Percentiles rank a stretch among this genome's conserved stretches.
Evolutionary conservation across 768 basidiomycete species (phyloP).

Genomic region (Lyophyllum atratum): DNA sequence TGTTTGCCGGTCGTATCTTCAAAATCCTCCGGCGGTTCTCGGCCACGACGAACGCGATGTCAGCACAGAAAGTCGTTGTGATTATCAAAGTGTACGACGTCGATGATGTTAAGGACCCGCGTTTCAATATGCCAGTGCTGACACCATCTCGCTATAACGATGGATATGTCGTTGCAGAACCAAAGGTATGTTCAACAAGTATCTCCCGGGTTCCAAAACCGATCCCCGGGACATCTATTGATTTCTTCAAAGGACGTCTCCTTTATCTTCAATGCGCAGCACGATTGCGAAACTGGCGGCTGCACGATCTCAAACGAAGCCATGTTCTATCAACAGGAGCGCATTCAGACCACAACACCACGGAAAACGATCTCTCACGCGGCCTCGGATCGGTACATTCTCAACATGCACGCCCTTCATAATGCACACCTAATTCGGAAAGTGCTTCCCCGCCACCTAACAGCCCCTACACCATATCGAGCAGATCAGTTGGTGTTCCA

Average conservation of each 20-base stretch:
- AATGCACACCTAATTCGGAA: slow-evolving; percentile 28
- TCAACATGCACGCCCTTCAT: slow-evolving; percentile 32
- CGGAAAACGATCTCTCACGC: slow-evolving; percentile 15
- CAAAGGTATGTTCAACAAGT: not conserved
- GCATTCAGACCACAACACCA: slow-evolving; percentile 1
- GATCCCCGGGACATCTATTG: not conserved
- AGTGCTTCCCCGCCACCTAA: slow-evolving; percentile 23
- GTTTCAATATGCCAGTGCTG: slow-evolving; percentile 2
- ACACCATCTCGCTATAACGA: not conserved
- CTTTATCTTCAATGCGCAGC: slow-evolving; percentile 19
- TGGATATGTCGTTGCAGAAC: not conserved
- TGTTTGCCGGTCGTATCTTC: not conserved
- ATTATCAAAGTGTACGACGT: not conserved
- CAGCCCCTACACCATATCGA: slow-evolving; percentile 12
- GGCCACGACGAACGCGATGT: no score
- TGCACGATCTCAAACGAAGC: slow-evolving; percentile 13
- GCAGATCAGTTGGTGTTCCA: not conserved
- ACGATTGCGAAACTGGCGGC: slow-evolving; percentile 14
- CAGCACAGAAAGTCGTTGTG: not conserved
- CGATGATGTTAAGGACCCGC: not conserved
- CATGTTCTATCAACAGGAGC: slow-evolving; percentile 8
- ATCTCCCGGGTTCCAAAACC: not conserved
- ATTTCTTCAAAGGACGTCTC: slow-evolving; percentile 12
- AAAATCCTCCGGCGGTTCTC: not conserved
- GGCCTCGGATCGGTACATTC: slow-evolving; percentile 12